phyloP scores from a whole-genome alignment of 2,329 filamentous ascomycete species.

The Colletotrichum sp. region DNA sequence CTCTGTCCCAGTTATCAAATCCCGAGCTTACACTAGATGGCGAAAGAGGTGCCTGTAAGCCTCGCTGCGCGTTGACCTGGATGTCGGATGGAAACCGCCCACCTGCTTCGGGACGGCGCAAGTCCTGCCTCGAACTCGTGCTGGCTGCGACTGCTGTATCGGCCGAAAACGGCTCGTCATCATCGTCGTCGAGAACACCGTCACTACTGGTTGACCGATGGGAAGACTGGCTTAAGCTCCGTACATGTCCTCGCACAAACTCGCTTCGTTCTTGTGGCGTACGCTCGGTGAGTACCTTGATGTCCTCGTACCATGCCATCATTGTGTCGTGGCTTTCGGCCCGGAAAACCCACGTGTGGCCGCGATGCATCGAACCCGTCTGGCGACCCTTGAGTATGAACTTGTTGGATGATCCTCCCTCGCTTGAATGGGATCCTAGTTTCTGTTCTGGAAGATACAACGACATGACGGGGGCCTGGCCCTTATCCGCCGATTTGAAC shows the following conservation, averaged over 20 bases:
- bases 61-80: conserved; percentile 77
- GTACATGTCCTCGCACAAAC: conserved; percentile 82
- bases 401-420: conserved; percentile 88
- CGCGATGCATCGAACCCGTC: conserved; percentile 89
- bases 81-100: conserved; percentile 97
- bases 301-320: conserved; percentile 96
- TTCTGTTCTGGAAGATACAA: conserved; percentile 95
- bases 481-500: conserved; percentile 97
- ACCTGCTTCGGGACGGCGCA: conserved; percentile 84
- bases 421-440: conserved; percentile 86
- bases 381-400: conserved; percentile 98
- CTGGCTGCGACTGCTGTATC: conserved; percentile 59
- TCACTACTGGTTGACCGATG: conserved; percentile 73
- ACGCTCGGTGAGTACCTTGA: conserved; percentile 87
- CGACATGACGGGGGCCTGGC: conserved; percentile 92
- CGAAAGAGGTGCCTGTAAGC: conserved; percentile 80
- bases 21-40: conserved; percentile 83
- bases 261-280: conserved; percentile 86
- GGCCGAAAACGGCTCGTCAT: conserved; percentile 67
- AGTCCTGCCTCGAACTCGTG: conserved; percentile 54
- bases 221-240: conserved; percentile 75
- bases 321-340: conserved; percentile 86
- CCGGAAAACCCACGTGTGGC: conserved; percentile 75
- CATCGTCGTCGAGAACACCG: conserved; percentile 77
- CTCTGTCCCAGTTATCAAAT: conserved; percentile 52